These are phyloP conservation scores for Acidiella bohemica DNA, from an alignment of 495 filamentous ascomycete species.

Conservation along the genomic window DNA sequence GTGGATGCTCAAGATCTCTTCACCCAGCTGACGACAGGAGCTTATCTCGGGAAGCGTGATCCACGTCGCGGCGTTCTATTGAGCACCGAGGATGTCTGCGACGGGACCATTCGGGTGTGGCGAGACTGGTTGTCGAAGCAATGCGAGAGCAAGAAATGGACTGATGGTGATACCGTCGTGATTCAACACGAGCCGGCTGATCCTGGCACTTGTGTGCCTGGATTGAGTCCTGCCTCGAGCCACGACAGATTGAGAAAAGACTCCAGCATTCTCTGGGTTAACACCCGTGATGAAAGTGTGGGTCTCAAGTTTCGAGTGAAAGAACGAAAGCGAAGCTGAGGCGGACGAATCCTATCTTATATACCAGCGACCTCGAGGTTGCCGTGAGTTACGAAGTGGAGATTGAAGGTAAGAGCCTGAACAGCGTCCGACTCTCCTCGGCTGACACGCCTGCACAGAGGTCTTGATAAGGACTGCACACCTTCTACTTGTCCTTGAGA, in stretches of 20 bases:
- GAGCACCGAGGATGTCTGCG: slow-evolving; percentile 46
- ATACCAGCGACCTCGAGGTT: slow-evolving; percentile 24
- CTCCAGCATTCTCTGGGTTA: slow-evolving; percentile 27
- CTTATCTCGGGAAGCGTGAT: slow-evolving; percentile 53
- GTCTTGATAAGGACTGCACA: slow-evolving; percentile 31
- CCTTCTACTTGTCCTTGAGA: slow-evolving; percentile 26
- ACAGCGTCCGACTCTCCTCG: background rate
- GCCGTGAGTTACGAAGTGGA: slow-evolving; percentile 29
- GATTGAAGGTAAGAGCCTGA: slow-evolving; percentile 25
- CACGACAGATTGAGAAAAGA: slow-evolving; percentile 3
- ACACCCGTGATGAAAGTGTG: slow-evolving; percentile 22
- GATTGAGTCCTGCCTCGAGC: background rate
- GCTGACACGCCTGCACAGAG: slow-evolving; percentile 16
- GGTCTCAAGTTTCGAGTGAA: slow-evolving; percentile 28
- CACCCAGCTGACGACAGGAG: slow-evolving; percentile 53
- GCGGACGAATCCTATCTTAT: slow-evolving; percentile 19
- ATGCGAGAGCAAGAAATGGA: slow-evolving; percentile 18
- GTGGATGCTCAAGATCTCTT: slow-evolving; percentile 57
- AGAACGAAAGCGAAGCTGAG: slow-evolving; percentile 21
- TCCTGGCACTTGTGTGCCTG: background rate
- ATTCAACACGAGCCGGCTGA: slow-evolving; percentile 8
- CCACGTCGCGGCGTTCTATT: slow-evolving; percentile 44
- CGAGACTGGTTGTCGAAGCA: slow-evolving; percentile 51
- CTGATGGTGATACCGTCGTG: slow-evolving; percentile 17
- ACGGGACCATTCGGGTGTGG: slow-evolving; percentile 53